Conservation (phyloP, 2,329 filamentous ascomycete genomes). For the Colletotrichum sansevieriae region DNA sequence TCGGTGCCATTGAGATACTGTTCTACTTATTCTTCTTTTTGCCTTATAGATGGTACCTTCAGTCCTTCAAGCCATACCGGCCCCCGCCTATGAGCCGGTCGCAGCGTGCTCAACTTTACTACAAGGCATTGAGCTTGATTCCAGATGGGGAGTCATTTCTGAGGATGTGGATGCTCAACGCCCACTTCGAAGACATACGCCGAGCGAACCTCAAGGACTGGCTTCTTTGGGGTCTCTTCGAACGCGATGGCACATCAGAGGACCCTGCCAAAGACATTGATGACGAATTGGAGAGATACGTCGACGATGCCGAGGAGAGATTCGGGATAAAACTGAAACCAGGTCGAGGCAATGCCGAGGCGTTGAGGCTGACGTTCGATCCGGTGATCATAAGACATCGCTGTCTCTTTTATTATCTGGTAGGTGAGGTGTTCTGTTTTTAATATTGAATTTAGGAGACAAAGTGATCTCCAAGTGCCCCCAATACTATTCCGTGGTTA, state of each 20-base stretch:
- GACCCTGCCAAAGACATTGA: conserved; percentile 57
- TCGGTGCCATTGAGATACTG: conserved; percentile 53
- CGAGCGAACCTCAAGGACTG: conserved; percentile 72
- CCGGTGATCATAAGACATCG: conserved; percentile 67
- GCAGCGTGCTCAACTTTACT: conserved; percentile 28
- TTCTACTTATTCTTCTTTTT: conserved; percentile 59
- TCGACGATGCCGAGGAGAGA: conserved; percentile 62
- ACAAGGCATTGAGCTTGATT: conserved; percentile 49
- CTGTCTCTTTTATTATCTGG: conserved; percentile 69
- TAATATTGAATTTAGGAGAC: neutral
- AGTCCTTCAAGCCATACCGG: conserved; percentile 37
- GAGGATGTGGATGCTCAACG: conserved; percentile 69
- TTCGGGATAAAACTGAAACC: conserved; percentile 62
- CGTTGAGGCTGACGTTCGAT: conserved; percentile 69
- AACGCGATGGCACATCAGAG: conserved; percentile 53
- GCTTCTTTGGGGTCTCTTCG: conserved; percentile 70
- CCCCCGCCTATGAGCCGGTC: conserved; percentile 21
- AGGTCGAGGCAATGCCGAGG: conserved; percentile 65
- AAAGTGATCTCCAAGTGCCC: too few species aligned
- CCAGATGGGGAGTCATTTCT: conserved; percentile 66
- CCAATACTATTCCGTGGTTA: conserved; percentile 12
- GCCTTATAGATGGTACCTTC: conserved; percentile 57
- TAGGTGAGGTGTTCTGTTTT: conserved; percentile 48
- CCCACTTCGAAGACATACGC: conserved; percentile 64
- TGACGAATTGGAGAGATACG: conserved; percentile 68